Evolutionary conservation across 2,329 filamentous ascomycete species (phyloP).

Genomic region (Aspergillus pseudoglaucus): DNA sequence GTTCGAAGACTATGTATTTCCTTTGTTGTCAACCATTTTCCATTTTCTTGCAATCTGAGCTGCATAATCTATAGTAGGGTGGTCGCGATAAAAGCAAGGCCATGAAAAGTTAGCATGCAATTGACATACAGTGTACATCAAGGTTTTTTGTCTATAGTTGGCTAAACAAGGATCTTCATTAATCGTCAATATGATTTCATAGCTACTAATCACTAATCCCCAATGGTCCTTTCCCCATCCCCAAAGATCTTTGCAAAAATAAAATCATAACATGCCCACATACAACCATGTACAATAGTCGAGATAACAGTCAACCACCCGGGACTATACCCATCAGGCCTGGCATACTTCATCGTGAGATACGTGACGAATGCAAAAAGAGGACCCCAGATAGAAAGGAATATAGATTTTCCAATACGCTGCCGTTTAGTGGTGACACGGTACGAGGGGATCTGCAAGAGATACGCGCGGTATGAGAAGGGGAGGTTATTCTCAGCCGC

Average conservation of each 20-base stretch:
- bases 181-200: constrained; percentile 4
- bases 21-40: constrained; percentile 20
- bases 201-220: constrained; percentile 11
- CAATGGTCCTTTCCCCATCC: constrained; percentile 68
- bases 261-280: constrained; percentile 61
- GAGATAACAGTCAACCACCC: constrained; percentile 55
- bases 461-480: constrained; percentile 66
- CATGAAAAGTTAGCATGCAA: too few species aligned
- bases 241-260: constrained; percentile 66
- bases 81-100: too few species aligned
- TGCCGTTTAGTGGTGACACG: constrained; percentile 62
- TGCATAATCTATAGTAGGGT: background rate
- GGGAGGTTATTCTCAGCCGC: constrained; percentile 77
- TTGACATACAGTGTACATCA: background rate
- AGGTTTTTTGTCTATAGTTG: too few species aligned
- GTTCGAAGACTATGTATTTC: constrained; percentile 34
- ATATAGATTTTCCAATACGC: constrained; percentile 55
- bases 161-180: background rate
- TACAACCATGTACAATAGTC: constrained; percentile 47
- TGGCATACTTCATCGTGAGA: constrained; percentile 44
- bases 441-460: constrained; percentile 64
- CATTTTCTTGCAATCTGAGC: background rate
- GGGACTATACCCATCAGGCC: constrained; percentile 62
- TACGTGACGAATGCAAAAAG: constrained; percentile 50
- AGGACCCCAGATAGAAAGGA: constrained; percentile 56